phyloP scores from a whole-genome alignment of 495 filamentous ascomycete species.

The Pyronema omphalodes region DNA sequence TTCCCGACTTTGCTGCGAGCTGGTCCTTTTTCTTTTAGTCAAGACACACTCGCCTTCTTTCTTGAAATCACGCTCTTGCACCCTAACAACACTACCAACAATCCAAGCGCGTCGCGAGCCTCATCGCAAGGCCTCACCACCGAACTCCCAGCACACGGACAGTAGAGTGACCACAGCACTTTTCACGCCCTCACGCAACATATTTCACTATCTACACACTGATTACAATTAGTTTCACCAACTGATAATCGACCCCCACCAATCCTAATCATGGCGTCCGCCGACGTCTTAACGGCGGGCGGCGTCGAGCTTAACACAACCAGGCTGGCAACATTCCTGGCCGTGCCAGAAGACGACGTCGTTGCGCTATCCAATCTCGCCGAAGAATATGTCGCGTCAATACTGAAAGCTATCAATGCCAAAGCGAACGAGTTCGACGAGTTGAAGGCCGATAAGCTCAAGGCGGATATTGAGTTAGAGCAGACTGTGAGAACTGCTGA shows the following conservation, averaged over 20 bases:
- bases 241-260: background rate
- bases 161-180: too few relatives aligned
- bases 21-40: background rate
- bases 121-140: too few relatives aligned
- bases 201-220: background rate
- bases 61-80: too few relatives aligned
- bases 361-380: conserved; percentile 11
- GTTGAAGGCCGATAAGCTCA: conserved; percentile 63
- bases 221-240: background rate
- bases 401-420: conserved; percentile 4
- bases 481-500: conserved; percentile 66
- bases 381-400: conserved; percentile 16
- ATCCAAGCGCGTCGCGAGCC: too few relatives aligned
- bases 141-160: too few relatives aligned
- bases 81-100: too few relatives aligned
- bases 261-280: conserved; percentile 19
- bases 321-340: conserved; percentile 20
- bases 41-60: too few relatives aligned
- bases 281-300: conserved; percentile 19
- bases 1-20: background rate
- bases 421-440: conserved; percentile 68
- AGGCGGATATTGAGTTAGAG: conserved; percentile 80
- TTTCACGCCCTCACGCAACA: too few relatives aligned
- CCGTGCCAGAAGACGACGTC: conserved; percentile 16
- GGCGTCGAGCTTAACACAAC: conserved; percentile 16